phyloP scores from a whole-genome alignment of 257 asterid species.

The Rauvolfia tetraphylla region DNA sequence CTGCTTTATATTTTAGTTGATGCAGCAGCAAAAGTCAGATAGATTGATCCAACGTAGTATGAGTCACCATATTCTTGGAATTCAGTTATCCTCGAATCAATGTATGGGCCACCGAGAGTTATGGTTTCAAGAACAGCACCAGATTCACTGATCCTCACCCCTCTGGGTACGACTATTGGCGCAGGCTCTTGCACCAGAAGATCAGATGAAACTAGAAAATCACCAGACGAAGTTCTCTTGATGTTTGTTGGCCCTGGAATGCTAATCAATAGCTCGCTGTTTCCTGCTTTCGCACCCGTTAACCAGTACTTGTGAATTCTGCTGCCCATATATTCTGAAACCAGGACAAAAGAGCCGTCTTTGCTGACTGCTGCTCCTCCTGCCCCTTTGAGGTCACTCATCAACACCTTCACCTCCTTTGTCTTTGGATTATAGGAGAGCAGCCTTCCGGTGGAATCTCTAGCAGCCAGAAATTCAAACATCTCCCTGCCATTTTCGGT shows the following conservation, averaged over 20 bases:
- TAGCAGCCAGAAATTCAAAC: not conserved
- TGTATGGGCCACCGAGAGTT: not conserved
- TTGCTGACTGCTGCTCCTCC: constrained; percentile 10
- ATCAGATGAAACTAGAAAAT: constrained; percentile 11
- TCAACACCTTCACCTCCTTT: constrained; percentile 6
- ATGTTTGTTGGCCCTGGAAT: not conserved
- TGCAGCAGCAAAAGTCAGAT: not conserved
- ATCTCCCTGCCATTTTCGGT: constrained; percentile 3
- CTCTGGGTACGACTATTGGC: not conserved
- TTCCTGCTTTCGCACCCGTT: constrained; percentile 4
- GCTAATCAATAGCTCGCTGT: not conserved
- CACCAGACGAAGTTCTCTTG: not conserved
- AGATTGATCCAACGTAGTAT: not conserved
- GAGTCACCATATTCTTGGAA: constrained; percentile 14
- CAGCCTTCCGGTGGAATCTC: constrained; percentile 14
- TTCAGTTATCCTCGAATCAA: not conserved
- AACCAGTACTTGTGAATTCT: constrained; percentile 13
- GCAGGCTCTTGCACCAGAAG: not conserved
- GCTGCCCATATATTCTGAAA: not conserved
- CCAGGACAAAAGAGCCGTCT: constrained; percentile 7
- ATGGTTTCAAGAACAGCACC: constrained; percentile 4
- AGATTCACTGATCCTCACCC: constrained; percentile 11
- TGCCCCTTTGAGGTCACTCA: not conserved
- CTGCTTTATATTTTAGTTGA: not conserved
- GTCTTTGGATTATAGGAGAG: constrained; percentile 12